A percentile compares a stretch with the other conserved stretches of the same genome.
phyloP scores from a whole-genome alignment of 2,329 filamentous ascomycete genomes.

The Cytospora mali region DNA sequence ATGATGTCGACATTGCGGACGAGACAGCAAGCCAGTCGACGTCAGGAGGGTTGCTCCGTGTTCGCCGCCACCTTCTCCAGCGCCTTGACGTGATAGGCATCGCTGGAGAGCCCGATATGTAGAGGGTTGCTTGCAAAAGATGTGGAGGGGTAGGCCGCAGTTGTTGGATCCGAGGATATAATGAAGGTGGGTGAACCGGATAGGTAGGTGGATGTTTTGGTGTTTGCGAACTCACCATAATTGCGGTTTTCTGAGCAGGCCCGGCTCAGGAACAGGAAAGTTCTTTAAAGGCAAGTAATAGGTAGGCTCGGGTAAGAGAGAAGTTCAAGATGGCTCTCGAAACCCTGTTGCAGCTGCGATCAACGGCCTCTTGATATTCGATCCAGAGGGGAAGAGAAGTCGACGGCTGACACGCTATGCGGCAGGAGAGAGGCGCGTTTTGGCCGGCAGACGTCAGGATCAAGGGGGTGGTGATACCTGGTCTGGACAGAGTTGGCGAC shows the following conservation, averaged over 20 bases:
- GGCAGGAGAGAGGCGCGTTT: conserved; percentile 18
- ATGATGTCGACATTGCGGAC: conserved; percentile 18
- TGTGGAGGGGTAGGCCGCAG: conserved; percentile 17
- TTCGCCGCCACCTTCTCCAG: conserved; percentile 24
- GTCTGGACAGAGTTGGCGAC: conserved; percentile 4
- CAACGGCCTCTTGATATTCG: conserved; percentile 6
- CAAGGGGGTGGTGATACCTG: conserved; percentile 15
- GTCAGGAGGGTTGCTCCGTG: conserved; percentile 24
- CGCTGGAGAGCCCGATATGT: background rate
- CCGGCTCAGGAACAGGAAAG: conserved; percentile 2
- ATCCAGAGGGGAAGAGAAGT: conserved; percentile 4
- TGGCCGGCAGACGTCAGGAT: conserved; percentile 20
- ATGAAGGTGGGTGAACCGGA: conserved; percentile 4
- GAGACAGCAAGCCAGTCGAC: conserved; percentile 15
- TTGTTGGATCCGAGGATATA: background rate
- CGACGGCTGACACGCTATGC: conserved; percentile 16
- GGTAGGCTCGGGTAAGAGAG: conserved; percentile 1
- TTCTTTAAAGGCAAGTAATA: background rate
- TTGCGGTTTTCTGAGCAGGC: conserved; percentile 14
- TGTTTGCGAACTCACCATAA: conserved; percentile 26
- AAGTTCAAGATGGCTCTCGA: conserved; percentile 12
- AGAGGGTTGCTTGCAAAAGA: conserved; percentile 19
- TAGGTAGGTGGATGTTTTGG: conserved; percentile 9
- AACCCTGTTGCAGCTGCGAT: conserved; percentile 20
- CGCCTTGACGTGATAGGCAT: conserved; percentile 21